Evolutionary conservation across 164 flowering plant genomes (phyloP), one percentile per base, ranked within the genome.

Genomic region (Aristolochia californica): DNA sequence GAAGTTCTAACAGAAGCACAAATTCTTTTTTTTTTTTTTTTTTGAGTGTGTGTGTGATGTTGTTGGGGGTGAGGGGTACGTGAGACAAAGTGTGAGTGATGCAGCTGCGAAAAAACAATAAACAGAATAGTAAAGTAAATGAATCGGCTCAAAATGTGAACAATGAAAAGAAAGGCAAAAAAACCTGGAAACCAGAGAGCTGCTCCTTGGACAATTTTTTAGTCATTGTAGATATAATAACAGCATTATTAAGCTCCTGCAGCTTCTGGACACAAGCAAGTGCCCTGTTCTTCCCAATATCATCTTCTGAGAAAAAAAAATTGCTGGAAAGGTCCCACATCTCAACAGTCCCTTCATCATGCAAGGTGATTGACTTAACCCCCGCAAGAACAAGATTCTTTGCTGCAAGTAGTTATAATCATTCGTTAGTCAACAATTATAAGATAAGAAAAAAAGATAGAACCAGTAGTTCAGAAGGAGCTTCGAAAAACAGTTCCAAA

Each of bases 351-450:
- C 83, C 84, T 67, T 84, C 91, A 68, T 88, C 96, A 61, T 88
- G 96, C 78, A 88, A 69, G 20, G 91, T 81, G 56, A 88, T 87
- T 53, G 94, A 88, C 69, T 85, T 88, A 30, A 88, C 94, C 63
- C 96, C 96, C 57, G 96, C 91, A 58, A 88, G 91, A 71, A 88
- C 64, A 43, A 88, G 83, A 53, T 88, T 88, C 70, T 88, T 88
- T 14, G 96, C 94, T 88, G 88, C 77, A 79, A 65, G 40, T 23
- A 72, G n/a, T n/a, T n/a, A 44, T 15, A 48, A 43, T 18, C 5
- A 25, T 1, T 45, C n/a, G 13, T 48, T 13, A 48, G 16, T 28
- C 34, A 15, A 34, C 40, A 7, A 34, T 34, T 34, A 34, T 34
- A 7, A 34, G 10, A n/a, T 34, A 34, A 34, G 40, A 34, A 34